Evolutionary conservation across 768 basidiomycete genomes (phyloP).

Genomic region (Udeniomyces megalosporus): DNA sequence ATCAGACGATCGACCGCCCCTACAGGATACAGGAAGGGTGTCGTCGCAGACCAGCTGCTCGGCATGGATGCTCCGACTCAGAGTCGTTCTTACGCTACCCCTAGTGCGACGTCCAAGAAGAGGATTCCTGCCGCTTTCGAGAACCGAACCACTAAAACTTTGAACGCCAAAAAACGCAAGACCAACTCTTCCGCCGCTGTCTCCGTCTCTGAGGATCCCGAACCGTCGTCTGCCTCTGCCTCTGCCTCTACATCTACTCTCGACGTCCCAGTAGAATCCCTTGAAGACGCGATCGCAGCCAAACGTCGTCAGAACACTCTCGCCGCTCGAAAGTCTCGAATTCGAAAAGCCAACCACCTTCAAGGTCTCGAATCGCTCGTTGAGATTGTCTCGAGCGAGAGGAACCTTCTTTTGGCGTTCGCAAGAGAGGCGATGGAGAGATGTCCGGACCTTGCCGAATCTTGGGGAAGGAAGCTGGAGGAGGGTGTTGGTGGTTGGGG

Average conservation of each 20-base stretch:
- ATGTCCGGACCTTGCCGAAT: not conserved
- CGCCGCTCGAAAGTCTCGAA: slow-evolving; percentile 63
- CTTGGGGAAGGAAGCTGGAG: slow-evolving; percentile 1
- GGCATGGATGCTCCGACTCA: slow-evolving; percentile 67
- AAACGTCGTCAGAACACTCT: slow-evolving; percentile 74
- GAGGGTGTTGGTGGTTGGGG: not conserved
- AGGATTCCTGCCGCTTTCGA: slow-evolving; percentile 55
- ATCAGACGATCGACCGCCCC: slow-evolving; percentile 4
- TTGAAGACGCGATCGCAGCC: slow-evolving; percentile 50
- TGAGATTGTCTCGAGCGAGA: not conserved
- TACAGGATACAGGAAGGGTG: slow-evolving; percentile 11
- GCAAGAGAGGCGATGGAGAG: not conserved
- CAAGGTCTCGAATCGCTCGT: slow-evolving; percentile 40
- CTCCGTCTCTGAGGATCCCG: slow-evolving; percentile 23
- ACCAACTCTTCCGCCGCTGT: slow-evolving; percentile 30
- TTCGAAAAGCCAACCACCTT: slow-evolving; percentile 55
- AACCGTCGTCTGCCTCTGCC: not conserved
- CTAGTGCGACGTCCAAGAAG: slow-evolving; percentile 61
- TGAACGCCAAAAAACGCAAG: slow-evolving; percentile 33
- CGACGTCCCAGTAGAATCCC: slow-evolving; percentile 37
- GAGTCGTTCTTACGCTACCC: slow-evolving; percentile 50
- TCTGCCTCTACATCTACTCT: slow-evolving; percentile 20
- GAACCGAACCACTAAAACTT: slow-evolving; percentile 10
- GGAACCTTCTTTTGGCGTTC: not conserved
- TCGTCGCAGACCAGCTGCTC: slow-evolving; percentile 33